These are phyloP conservation scores for Rhododendron griersonianum DNA, from an alignment of 148 eudicot genomes.

Conservation along the genomic window DNA sequence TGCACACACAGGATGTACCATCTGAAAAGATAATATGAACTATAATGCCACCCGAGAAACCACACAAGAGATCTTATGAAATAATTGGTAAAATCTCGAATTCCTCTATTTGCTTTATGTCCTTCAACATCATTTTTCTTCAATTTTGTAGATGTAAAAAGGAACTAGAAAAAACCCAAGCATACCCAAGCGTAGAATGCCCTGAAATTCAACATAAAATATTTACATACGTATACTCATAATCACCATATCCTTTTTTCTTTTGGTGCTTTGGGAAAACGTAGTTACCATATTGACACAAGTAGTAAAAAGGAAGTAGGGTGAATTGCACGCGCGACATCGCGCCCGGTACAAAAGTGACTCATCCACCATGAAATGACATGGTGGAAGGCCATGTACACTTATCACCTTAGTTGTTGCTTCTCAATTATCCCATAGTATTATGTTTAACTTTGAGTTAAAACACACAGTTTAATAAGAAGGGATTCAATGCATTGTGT, in stretches of 20 bases:
- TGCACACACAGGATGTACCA: neutral
- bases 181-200: neutral
- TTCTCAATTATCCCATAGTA: neutral
- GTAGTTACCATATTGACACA: neutral
- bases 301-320: neutral
- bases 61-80: neutral
- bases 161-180: neutral
- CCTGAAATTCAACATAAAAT: neutral
- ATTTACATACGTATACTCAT: neutral
- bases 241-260: neutral
- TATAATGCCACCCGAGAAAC: neutral
- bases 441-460: neutral
- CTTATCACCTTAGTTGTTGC: neutral
- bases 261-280: neutral
- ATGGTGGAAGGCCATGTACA: neutral
- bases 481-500: neutral
- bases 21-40: neutral
- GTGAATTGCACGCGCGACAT: neutral
- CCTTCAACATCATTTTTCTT: neutral
- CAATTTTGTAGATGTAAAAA: neutral
- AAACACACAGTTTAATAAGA: neutral
- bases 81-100: neutral
- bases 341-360: neutral
- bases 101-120: neutral
- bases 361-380: neutral